These are phyloP conservation scores for Domatiomyces globalis DNA, from an alignment of 2,329 filamentous ascomycete species.

Conservation along the genomic window DNA sequence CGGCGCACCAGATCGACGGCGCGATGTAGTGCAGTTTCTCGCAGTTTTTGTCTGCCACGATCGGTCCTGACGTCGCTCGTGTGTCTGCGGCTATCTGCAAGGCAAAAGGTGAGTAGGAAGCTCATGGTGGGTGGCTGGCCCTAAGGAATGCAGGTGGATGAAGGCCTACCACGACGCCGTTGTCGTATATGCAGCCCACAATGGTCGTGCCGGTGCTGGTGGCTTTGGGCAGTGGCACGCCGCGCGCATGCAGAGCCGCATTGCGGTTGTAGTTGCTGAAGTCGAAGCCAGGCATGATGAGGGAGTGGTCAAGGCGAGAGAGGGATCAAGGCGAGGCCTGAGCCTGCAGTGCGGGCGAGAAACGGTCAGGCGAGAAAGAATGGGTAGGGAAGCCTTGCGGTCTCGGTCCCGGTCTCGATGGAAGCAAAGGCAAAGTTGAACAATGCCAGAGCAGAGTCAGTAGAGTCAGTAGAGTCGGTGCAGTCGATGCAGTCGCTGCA, in stretches of 20 bases:
- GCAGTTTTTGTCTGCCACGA: conserved; percentile 99
- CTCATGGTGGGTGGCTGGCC: neutral
- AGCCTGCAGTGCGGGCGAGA: neutral
- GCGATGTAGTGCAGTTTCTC: conserved; percentile 99
- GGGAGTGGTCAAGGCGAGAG: conserved; percentile 4
- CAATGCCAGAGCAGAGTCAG: too few species aligned
- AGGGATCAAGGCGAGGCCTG: neutral
- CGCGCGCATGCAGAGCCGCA: conserved; percentile 82
- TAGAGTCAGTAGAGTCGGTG: neutral
- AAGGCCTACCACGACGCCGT: conserved; percentile 71
- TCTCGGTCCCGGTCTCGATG: too few species aligned
- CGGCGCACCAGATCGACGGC: conserved; percentile 97
- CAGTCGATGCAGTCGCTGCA: neutral
- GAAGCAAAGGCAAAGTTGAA: too few species aligned
- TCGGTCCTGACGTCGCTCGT: conserved; percentile 88
- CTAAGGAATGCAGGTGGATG: neutral
- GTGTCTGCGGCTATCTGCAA: conserved; percentile 88
- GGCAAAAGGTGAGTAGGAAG: conserved; percentile 10
- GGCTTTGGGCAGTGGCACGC: conserved; percentile 88
- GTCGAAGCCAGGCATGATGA: conserved; percentile 82
- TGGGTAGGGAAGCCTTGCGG: neutral
- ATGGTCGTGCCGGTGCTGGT: conserved; percentile 98
- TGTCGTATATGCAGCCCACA: conserved; percentile 91
- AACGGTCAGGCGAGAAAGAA: neutral
- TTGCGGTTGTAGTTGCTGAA: conserved; percentile 99